Percentiles rank a stretch among this genome's conserved stretches.
Evolutionary conservation across 2,329 filamentous ascomycete genomes (phyloP).

Genomic region (Aspergillus brasiliensis): DNA sequence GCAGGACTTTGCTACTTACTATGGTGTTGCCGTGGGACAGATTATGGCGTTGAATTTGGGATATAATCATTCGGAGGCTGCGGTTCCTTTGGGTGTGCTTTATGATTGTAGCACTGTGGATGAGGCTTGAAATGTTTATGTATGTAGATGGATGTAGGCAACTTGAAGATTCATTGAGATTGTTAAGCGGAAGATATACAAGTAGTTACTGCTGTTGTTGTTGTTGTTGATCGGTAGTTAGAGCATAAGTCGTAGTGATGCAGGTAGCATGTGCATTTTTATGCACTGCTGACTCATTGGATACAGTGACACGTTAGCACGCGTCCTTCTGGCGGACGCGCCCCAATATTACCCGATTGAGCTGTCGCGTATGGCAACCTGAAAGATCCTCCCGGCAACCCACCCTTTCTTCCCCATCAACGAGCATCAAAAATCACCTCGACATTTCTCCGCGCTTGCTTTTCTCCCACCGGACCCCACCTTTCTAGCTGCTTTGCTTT

Average conservation of each 20-base stretch:
- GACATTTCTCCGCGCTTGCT: constrained; percentile 9
- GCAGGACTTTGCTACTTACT: too few relatives aligned
- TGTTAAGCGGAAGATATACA: not conserved
- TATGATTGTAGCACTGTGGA: too few relatives aligned
- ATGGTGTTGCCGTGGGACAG: too few relatives aligned
- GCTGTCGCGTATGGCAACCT: constrained; percentile 25
- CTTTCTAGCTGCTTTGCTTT: constrained; percentile 6
- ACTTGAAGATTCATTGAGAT: too few relatives aligned
- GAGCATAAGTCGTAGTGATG: too few relatives aligned
- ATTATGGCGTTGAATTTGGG: too few relatives aligned
- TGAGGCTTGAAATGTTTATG: too few relatives aligned
- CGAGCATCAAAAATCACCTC: constrained; percentile 15
- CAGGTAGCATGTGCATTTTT: too few relatives aligned
- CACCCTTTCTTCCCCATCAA: constrained; percentile 19
- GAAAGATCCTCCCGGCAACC: constrained; percentile 27
- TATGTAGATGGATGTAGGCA: too few relatives aligned
- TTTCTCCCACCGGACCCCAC: constrained; percentile 10
- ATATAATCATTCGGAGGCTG: too few relatives aligned
- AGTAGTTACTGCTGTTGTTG: not conserved
- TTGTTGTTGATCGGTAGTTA: too few relatives aligned
- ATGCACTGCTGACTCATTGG: constrained; percentile 22
- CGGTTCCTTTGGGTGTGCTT: too few relatives aligned
- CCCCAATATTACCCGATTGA: constrained; percentile 39
- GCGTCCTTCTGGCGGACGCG: constrained; percentile 25
- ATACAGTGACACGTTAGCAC: constrained; percentile 14